A percentile compares a stretch with the other conserved stretches of the same genome.
These are phyloP conservation scores for Aegilops bicornis DNA, from an alignment of 176 grass and related monocot genomes.

Conservation along the genomic window DNA sequence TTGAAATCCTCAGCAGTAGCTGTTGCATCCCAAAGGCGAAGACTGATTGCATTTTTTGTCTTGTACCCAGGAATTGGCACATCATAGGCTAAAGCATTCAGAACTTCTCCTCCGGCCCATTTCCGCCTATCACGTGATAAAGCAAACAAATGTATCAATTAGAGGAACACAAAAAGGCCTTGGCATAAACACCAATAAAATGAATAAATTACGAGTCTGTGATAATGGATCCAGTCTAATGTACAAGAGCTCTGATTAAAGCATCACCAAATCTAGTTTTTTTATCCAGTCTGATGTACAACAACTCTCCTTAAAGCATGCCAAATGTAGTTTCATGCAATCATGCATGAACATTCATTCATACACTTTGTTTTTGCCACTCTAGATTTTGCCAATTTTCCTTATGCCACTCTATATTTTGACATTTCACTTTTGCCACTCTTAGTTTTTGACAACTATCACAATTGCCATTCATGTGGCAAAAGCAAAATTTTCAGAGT, in stretches of 20 bases:
- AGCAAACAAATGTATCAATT: conserved; percentile 17
- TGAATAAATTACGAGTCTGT: neutral
- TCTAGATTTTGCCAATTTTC: too few species aligned
- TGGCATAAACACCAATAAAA: conserved; percentile 12
- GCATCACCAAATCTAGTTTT: conserved; percentile 12
- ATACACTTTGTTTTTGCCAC: too few species aligned
- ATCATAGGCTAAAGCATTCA: conserved; percentile 91
- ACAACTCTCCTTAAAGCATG: neutral
- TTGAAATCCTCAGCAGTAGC: conserved; percentile 80
- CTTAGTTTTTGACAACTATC: too few species aligned
- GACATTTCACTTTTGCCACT: too few species aligned
- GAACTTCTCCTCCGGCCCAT: conserved; percentile 79
- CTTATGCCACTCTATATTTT: too few species aligned
- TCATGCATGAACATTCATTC: neutral
- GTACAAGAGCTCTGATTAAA: neutral
- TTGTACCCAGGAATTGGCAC: conserved; percentile 98
- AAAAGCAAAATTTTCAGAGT: too few species aligned
- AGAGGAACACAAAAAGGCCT: neutral
- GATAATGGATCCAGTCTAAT: neutral
- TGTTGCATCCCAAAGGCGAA: conserved; percentile 96
- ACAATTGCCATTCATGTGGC: too few species aligned
- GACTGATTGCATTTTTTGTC: conserved; percentile 91
- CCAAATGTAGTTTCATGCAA: conserved; percentile 24
- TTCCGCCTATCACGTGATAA: conserved; percentile 54
- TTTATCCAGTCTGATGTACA: neutral